Evolutionary conservation across 345 rosid species (phyloP), one percentile per base, ranked within the genome.

Genomic region (Excoecaria agallocha): DNA sequence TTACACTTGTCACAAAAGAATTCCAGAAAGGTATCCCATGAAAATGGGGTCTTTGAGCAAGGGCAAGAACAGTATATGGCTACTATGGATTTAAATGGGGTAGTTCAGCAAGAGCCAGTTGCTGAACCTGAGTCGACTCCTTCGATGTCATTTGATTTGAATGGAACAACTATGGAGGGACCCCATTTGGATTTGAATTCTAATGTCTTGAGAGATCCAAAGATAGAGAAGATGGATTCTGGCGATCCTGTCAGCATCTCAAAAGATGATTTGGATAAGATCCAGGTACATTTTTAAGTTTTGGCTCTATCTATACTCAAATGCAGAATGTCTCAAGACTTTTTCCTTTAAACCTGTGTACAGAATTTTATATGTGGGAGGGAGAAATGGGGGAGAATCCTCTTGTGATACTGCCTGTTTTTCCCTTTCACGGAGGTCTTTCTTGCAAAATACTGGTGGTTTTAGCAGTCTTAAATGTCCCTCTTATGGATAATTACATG

Each of bases 241-340:
- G 68, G 70, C 51, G 91, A 84, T 78, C 76, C 84, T 65, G 76
- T 78, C 79, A 77, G 80, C 78, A 65, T 91, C 58, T 87, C 93
- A 1, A 64, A 79, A 60, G 93, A 90, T 69, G 98, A 93, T 74
- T 69, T 85, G 63, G 86, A 85, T 85, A 93, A 85, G 82, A 86
- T 91, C 65, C 89, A 87, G 99, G 99, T 91, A 84, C 54, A 8
- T 39, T 63, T 22, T 25, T 35, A 59, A 24, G 24, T 63, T 58
- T 8, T 8, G 12, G 17, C 54, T 10, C 8, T 66, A 8, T 69
- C 35, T 13, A 41, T 51, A 30, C 25, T 48, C n/a, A 20, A 50
- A 8, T 68, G 58, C 20, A 13, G 58, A 49, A 16, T 16, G 19
- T 49, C 30, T 30, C 10, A 15, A 19, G 15, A 6, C 6, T 16